A percentile compares a stretch with the other conserved stretches of the same genome.
phyloP scores from a whole-genome alignment of 2,329 filamentous ascomycete species.

The Exserohilum rostratum region DNA sequence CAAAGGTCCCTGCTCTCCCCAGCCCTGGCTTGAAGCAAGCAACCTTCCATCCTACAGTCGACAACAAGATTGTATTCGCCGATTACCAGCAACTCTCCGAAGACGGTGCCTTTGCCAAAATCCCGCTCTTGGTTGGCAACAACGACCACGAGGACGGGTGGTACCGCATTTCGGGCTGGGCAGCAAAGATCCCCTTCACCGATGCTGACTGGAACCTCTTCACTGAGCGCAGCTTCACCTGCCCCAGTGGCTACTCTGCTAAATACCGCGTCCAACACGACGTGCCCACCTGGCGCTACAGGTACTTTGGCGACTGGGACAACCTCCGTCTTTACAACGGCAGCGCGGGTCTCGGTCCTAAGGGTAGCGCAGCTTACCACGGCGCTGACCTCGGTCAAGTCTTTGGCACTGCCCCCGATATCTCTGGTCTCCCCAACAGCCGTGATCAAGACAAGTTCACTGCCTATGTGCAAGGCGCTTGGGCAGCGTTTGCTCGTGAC shows the following conservation, averaged over 20 bases:
- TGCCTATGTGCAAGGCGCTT: slow-evolving; percentile 31
- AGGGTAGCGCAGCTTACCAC: slow-evolving; percentile 47
- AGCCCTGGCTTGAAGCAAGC: slow-evolving; percentile 31
- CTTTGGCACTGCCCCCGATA: slow-evolving; percentile 40
- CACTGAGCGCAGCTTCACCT: slow-evolving; percentile 32
- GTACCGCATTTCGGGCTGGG: slow-evolving; percentile 36
- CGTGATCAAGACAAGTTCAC: slow-evolving; percentile 41
- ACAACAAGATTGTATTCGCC: slow-evolving; percentile 38
- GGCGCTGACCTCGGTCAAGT: slow-evolving; percentile 44
- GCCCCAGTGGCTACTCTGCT: slow-evolving; percentile 25
- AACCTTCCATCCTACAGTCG: slow-evolving; percentile 40
- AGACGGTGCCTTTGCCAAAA: slow-evolving; percentile 31
- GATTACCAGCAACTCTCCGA: slow-evolving; percentile 34
- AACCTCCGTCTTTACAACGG: slow-evolving; percentile 43
- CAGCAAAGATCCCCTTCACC: slow-evolving; percentile 26
- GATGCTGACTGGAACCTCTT: slow-evolving; percentile 35
- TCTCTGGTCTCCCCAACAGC: slow-evolving; percentile 30
- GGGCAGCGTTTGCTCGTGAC: slow-evolving; percentile 45
- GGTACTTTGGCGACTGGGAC: slow-evolving; percentile 46
- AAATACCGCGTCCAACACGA: slow-evolving; percentile 29
- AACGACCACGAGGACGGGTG: slow-evolving; percentile 34
- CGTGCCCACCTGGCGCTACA: slow-evolving; percentile 47
- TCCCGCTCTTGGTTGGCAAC: slow-evolving; percentile 33
- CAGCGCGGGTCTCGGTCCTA: slow-evolving; percentile 28
- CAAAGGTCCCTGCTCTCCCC: slow-evolving; percentile 33